These are phyloP conservation scores for Plectosphaerella cucumerina DNA, from an alignment of 2,329 filamentous ascomycete species.

Conservation along the genomic window DNA sequence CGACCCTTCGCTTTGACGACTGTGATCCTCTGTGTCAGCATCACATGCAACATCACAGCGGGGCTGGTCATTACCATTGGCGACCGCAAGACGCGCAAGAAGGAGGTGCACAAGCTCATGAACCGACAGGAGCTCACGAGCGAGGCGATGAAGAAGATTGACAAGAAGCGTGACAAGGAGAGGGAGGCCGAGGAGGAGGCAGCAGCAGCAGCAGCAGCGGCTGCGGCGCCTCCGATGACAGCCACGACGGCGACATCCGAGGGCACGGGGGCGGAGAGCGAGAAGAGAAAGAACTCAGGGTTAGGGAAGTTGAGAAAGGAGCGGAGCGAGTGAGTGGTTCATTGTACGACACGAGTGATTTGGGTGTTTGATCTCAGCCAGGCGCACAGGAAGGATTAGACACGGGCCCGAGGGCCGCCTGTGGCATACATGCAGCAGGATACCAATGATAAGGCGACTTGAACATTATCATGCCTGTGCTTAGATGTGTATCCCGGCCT, in stretches of 20 bases:
- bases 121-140: slow-evolving; percentile 71
- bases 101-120: slow-evolving; percentile 76
- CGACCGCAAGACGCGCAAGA: slow-evolving; percentile 74
- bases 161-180: not conserved
- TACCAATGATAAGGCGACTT: no score
- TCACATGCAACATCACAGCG: slow-evolving; percentile 72
- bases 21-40: slow-evolving; percentile 74
- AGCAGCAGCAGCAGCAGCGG: not conserved
- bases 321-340: not conserved
- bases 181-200: not conserved
- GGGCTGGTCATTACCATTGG: slow-evolving; percentile 74
- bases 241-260: not conserved
- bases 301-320: not conserved
- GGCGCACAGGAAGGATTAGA: no score
- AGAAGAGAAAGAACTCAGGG: not conserved
- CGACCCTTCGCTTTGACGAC: slow-evolving; percentile 73
- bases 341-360: no score
- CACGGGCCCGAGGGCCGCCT: no score
- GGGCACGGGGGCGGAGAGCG: not conserved
- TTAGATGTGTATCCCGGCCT: not conserved
- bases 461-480: not conserved
- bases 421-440: no score
- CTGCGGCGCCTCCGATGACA: not conserved
- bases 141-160: slow-evolving; percentile 35
- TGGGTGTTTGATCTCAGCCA: no score